A percentile compares a stretch with the other conserved stretches of the same genome.
Evolutionary conservation across 2,329 filamentous ascomycete genomes (phyloP).

Genomic region (Fusarium robinianum): DNA sequence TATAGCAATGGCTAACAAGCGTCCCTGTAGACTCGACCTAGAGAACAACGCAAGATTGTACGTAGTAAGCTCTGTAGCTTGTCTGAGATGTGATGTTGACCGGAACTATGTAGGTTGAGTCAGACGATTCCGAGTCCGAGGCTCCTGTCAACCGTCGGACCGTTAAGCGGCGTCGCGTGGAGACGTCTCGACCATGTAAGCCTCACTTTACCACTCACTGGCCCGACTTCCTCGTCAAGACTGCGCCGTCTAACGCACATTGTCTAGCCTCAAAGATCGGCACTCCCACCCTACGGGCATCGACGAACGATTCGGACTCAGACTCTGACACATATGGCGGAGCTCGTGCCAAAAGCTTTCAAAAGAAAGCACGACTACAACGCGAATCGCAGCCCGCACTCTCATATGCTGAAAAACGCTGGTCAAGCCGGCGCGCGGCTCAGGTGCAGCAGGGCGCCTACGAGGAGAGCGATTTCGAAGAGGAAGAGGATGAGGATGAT

Average conservation of each 20-base stretch:
- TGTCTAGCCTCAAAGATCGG: constrained; percentile 62
- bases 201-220: constrained; percentile 15
- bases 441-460: constrained; percentile 68
- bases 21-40: constrained; percentile 56
- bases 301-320: constrained; percentile 66
- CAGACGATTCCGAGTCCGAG: constrained; percentile 73
- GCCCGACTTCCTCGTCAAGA: background rate
- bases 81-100: constrained; percentile 15
- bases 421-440: constrained; percentile 84
- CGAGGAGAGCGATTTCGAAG: constrained; percentile 68
- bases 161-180: constrained; percentile 70
- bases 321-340: constrained; percentile 81
- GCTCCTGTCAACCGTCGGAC: constrained; percentile 60
- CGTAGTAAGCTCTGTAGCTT: constrained; percentile 35
- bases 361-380: constrained; percentile 78
- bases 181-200: constrained; percentile 67
- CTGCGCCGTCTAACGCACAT: constrained; percentile 21
- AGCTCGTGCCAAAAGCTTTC: constrained; percentile 67
- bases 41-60: constrained; percentile 63
- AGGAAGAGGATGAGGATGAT: constrained; percentile 67
- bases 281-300: constrained; percentile 59
- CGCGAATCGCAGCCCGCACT: constrained; percentile 69
- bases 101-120: constrained; percentile 49
- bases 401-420: constrained; percentile 79
- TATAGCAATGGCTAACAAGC: constrained; percentile 39